Percentiles rank a stretch among this genome's conserved stretches.
Conservation (phyloP, 2,329 filamentous ascomycete species). For the Verticillium zaregamsianum region DNA sequence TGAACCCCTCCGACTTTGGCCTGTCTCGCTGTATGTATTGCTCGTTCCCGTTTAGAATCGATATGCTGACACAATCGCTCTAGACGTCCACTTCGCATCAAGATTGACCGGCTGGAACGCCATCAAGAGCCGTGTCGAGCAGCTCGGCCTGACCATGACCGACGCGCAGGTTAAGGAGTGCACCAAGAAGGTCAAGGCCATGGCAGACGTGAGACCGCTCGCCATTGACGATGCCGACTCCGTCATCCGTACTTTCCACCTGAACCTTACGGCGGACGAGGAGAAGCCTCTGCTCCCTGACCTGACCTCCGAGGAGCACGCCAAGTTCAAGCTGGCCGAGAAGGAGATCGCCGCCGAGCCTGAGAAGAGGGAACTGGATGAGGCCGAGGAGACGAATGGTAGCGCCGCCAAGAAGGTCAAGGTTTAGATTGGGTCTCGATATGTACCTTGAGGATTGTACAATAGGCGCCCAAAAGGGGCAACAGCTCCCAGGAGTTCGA, state of each 20-base stretch:
- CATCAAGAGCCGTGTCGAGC: slow-evolving; percentile 83
- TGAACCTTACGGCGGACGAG: slow-evolving; percentile 23
- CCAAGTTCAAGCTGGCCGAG: slow-evolving; percentile 14
- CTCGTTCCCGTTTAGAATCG: background rate
- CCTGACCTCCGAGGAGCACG: slow-evolving; percentile 13
- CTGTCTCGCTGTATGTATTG: slow-evolving; percentile 51
- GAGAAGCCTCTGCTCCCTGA: slow-evolving; percentile 14
- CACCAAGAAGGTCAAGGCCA: slow-evolving; percentile 85
- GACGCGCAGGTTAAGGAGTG: slow-evolving; percentile 76
- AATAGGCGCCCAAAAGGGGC: background rate
- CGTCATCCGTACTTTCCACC: slow-evolving; percentile 78
- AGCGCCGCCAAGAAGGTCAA: slow-evolving; percentile 13
- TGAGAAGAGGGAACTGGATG: slow-evolving; percentile 14
- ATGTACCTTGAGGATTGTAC: background rate
- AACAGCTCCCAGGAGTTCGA: background rate
- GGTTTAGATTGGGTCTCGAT: slow-evolving; percentile 4
- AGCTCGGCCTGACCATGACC: slow-evolving; percentile 75
- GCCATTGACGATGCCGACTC: slow-evolving; percentile 89
- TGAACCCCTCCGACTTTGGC: slow-evolving; percentile 82
- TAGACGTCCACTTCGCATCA: slow-evolving; percentile 79
- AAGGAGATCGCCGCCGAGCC: slow-evolving; percentile 14
- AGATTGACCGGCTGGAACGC: slow-evolving; percentile 91
- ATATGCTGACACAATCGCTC: background rate
- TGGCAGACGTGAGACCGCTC: slow-evolving; percentile 81
- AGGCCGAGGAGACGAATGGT: slow-evolving; percentile 7